A percentile compares a stretch with the other conserved stretches of the same genome.
These are phyloP conservation scores for Cladophialophora psammophila DNA, from an alignment of 2,329 filamentous ascomycete species.

Conservation along the genomic window DNA sequence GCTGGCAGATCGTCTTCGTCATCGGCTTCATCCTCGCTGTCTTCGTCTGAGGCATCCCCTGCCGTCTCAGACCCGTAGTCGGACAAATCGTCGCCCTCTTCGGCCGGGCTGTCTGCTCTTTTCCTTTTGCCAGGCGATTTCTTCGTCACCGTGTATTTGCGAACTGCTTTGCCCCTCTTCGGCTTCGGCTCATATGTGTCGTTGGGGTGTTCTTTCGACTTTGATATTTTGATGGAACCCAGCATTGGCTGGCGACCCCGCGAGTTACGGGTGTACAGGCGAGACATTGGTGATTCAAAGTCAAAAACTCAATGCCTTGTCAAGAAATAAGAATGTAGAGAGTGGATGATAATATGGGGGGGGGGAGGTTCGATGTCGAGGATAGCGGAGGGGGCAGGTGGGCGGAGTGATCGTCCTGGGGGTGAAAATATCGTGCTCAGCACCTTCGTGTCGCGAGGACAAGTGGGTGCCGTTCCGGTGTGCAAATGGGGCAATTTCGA, in stretches of 20 bases:
- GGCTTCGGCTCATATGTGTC: slow-evolving; percentile 30
- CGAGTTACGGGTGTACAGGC: slow-evolving; percentile 33
- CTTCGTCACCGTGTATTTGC: slow-evolving; percentile 24
- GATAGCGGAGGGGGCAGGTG: slow-evolving; percentile 22
- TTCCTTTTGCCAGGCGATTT: slow-evolving; percentile 28
- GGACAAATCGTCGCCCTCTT: slow-evolving; percentile 28
- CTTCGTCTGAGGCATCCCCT: slow-evolving; percentile 42
- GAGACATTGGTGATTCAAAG: slow-evolving; percentile 32
- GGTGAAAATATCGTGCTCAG: slow-evolving; percentile 33
- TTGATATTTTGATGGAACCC: slow-evolving; percentile 29
- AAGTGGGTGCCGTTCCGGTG: slow-evolving; percentile 45
- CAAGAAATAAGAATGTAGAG: background rate
- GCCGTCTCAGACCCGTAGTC: slow-evolving; percentile 30
- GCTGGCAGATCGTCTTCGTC: slow-evolving; percentile 54
- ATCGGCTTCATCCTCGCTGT: slow-evolving; percentile 49
- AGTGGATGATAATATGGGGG: slow-evolving; percentile 13
- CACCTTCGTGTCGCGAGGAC: slow-evolving; percentile 40
- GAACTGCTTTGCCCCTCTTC: slow-evolving; percentile 25
- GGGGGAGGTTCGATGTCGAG: slow-evolving; percentile 13
- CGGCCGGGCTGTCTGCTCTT: slow-evolving; percentile 25
- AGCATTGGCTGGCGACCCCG: slow-evolving; percentile 37
- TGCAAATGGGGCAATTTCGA: slow-evolving; percentile 68
- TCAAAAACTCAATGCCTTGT: background rate
- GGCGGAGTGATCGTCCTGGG: slow-evolving; percentile 27
- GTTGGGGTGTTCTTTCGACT: slow-evolving; percentile 30